Base-by-base conservation (phyloP, 495 filamentous ascomycete genomes). In the Penicillium diatomitis region DNA sequence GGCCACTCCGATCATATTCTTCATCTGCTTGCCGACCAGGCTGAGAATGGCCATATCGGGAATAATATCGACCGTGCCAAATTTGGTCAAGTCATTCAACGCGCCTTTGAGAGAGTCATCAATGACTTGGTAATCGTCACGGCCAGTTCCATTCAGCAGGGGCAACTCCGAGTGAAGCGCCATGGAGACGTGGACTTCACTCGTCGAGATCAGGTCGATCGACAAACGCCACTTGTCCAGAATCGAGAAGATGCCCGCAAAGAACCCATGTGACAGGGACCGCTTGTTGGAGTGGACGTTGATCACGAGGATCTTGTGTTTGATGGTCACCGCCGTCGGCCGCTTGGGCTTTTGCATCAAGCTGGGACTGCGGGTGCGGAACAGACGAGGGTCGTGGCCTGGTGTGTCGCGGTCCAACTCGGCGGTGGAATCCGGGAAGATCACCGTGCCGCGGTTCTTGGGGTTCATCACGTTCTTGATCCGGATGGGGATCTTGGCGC, bases 381-480 rank as follows among this genome's bases (percentile, higher is more conserved):
- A 73, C 30, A 75, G 49, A 30, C 67, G 60, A 0, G 70, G 66
- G 36, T 74, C 73, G 46, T 74, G 70, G 6, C 72, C 69, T 0
- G 70, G 70, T 0, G 68, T 68, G n/a, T 61, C 65, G 41, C 65
- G 63, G 41, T 74, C 70, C 9, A 78, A 48, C 49, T 78, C 70
- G 20, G 71, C 69, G 8, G 63, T 55, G 2, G 72, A 70, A 46
- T 72, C 66, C 10, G 70, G 74, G 56, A 87, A 83, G 54, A 99
- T 90, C 46, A 95, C 74, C 30, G 92, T 99, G 42, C 92, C 92
- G 48, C 80, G 78, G 46, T 87, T 86, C 37, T 82, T 79, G 0
- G 94, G 89, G 57, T 96, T 96, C 72, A 94, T 90, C 61, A 97
- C 92, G 64, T 98, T 97, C 73, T 97, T 96, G 67, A 97, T 97